phyloP scores from a whole-genome alignment of 164 flowering plant genomes.

The Platanus orientalis region DNA sequence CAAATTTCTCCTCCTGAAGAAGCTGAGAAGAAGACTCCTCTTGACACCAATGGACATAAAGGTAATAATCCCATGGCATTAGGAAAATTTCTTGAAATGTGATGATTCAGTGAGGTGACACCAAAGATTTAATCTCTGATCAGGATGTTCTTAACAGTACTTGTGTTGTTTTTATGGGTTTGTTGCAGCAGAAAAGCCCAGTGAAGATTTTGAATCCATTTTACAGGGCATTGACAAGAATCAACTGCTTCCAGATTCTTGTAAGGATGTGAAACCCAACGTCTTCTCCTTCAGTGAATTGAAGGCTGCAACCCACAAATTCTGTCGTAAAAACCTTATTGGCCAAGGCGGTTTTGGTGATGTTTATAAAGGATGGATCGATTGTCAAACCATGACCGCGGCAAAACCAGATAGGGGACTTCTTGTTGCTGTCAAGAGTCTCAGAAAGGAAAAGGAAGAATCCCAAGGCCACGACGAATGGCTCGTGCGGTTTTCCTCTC shows the following conservation, averaged over 20 bases:
- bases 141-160: background rate
- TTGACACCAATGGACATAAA: background rate
- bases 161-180: background rate
- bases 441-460: conserved; percentile 17
- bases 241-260: background rate
- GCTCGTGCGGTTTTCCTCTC: no score
- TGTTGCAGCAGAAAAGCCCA: background rate
- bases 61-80: no score
- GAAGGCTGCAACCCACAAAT: conserved; percentile 26
- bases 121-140: no score
- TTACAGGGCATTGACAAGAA: background rate
- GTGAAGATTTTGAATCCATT: background rate
- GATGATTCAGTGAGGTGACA: no score
- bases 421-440: conserved; percentile 29
- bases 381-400: conserved; percentile 13
- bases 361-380: conserved; percentile 30
- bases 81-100: no score
- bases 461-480: conserved; percentile 27
- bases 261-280: background rate
- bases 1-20: background rate
- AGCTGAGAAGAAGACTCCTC: background rate
- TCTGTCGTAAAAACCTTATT: conserved; percentile 16
- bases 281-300: conserved; percentile 12
- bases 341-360: no score
- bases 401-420: conserved; percentile 19